phyloP scores from a whole-genome alignment of 495 filamentous ascomycete species.

The Trichoderma reesei region DNA sequence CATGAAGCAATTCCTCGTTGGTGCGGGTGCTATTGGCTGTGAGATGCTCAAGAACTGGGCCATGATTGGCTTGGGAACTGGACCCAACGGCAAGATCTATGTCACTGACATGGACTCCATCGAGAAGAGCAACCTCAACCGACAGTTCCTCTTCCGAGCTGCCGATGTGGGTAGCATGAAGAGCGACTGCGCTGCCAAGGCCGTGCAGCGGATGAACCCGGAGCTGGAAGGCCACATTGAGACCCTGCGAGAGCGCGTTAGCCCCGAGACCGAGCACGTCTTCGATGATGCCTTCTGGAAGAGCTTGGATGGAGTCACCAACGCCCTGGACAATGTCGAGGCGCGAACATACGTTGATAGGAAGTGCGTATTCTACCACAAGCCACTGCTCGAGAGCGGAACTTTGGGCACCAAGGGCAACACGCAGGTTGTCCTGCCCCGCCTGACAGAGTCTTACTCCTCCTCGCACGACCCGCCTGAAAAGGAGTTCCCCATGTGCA shows the following conservation, averaged over 20 bases:
- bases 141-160: constrained; percentile 91
- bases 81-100: constrained; percentile 75
- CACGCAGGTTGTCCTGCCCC: constrained; percentile 86
- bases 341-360: constrained; percentile 96
- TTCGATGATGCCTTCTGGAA: constrained; percentile 96
- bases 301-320: constrained; percentile 83
- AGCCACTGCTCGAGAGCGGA: constrained; percentile 91
- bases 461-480: constrained; percentile 98
- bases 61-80: constrained; percentile 90
- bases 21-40: constrained; percentile 94
- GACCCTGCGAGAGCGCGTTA: constrained; percentile 79
- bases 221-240: constrained; percentile 78
- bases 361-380: constrained; percentile 97
- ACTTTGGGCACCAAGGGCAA: constrained; percentile 98
- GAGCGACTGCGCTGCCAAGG: constrained; percentile 87
- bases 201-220: constrained; percentile 90
- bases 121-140: constrained; percentile 97
- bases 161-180: constrained; percentile 95
- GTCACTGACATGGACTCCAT: constrained; percentile 98
- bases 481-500: constrained; percentile 98
- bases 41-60: constrained; percentile 99
- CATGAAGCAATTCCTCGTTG: constrained; percentile 84
- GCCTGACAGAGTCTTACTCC: constrained; percentile 92
- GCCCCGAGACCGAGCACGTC: constrained; percentile 83
- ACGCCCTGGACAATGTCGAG: constrained; percentile 96